A percentile compares a stretch with the other conserved stretches of the same genome.
Conservation (phyloP, 805 yeast genomes). For the Dipodascus geniculatus region DNA sequence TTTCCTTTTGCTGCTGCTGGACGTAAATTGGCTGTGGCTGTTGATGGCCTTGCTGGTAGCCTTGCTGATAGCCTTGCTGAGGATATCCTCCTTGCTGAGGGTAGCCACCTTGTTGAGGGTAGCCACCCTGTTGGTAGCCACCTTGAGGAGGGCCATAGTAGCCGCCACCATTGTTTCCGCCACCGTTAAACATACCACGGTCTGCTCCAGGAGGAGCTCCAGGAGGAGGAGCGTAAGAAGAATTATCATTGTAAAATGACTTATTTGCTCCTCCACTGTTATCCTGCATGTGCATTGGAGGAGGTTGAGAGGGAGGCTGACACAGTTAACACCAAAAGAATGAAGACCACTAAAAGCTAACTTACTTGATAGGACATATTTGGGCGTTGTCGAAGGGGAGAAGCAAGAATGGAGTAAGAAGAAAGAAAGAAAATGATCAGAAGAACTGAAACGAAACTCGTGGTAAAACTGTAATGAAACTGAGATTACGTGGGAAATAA, state of each 20-base stretch:
- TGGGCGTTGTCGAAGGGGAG: neutral
- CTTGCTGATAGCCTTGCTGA: constrained; percentile 5
- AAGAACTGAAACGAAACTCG: neutral
- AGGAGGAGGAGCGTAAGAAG: neutral
- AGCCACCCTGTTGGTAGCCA: constrained; percentile 5
- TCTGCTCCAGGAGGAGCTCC: neutral
- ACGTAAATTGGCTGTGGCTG: constrained; percentile 14
- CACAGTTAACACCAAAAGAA: neutral
- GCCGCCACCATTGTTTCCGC: neutral
- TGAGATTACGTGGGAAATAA: no score
- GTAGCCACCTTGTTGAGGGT: constrained; percentile 9
- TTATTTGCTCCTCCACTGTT: constrained; percentile 1
- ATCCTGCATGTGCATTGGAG: neutral
- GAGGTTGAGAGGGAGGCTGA: neutral
- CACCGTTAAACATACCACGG: neutral
- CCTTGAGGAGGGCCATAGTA: neutral
- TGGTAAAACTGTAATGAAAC: no score
- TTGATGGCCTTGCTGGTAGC: constrained; percentile 2
- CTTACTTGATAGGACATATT: neutral
- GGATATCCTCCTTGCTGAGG: constrained; percentile 9
- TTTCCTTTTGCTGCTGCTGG: constrained; percentile 10
- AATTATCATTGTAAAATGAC: neutral
- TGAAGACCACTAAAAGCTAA: neutral
- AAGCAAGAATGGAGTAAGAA: neutral
- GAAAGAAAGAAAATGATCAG: neutral